Evolutionary conservation across 176 grass and related monocot species (phyloP).

Genomic region (Musa itinerans): DNA sequence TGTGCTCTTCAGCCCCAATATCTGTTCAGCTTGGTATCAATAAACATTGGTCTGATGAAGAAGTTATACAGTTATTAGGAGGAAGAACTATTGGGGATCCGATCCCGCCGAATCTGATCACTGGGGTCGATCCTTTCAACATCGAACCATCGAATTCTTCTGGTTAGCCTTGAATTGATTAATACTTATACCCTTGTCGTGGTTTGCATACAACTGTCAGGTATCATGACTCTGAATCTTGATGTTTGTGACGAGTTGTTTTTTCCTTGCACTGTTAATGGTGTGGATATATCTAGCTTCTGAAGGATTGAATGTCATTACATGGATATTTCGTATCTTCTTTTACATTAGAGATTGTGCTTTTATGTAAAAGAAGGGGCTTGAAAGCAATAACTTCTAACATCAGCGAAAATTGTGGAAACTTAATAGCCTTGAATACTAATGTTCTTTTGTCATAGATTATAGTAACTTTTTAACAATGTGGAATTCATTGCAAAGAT

Average conservation of each 20-base stretch:
- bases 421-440: too few species aligned
- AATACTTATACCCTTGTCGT: neutral
- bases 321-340: neutral
- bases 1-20: neutral
- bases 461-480: too few species aligned
- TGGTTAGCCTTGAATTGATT: constrained; percentile 4
- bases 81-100: neutral
- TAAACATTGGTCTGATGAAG: neutral
- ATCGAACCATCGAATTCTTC: neutral
- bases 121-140: neutral
- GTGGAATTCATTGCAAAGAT: too few species aligned
- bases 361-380: too few species aligned
- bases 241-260: neutral
- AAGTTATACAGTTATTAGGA: neutral
- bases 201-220: neutral
- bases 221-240: neutral
- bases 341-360: too few species aligned
- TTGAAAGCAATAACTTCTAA: too few species aligned
- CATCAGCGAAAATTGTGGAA: too few species aligned
- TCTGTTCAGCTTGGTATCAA: neutral
- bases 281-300: neutral
- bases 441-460: too few species aligned
- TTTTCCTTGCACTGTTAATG: neutral
- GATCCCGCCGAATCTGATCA: neutral
- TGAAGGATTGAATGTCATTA: neutral